Conservation (phyloP, 202 grass and related monocot genomes). For the Zizania palustris region DNA sequence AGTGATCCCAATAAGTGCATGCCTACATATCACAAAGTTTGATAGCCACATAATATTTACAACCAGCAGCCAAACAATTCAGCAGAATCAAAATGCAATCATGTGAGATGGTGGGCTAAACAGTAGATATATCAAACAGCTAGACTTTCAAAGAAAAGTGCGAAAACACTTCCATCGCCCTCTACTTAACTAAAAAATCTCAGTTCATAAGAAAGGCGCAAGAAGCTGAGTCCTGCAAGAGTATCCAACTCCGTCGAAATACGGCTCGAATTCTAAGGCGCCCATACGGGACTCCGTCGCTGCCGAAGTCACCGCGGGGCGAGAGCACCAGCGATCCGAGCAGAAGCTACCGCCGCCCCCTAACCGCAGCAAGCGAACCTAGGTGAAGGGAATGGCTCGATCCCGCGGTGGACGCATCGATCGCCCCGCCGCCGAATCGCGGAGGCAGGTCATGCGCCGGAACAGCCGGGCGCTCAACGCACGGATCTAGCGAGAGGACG, state of each 20-base stretch:
- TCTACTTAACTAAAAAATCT: not conserved
- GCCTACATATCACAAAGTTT: not conserved
- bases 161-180: not conserved
- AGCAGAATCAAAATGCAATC: not conserved
- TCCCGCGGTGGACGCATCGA: not conserved
- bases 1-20: not conserved
- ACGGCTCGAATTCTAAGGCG: not conserved
- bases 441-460: not conserved
- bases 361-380: too few species aligned
- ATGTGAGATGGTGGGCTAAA: not conserved
- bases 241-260: not conserved
- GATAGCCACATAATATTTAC: not conserved
- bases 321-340: not conserved
- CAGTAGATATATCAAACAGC: not conserved
- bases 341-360: not conserved
- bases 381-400: not conserved
- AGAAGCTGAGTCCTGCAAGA: not conserved
- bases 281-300: not conserved
- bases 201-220: not conserved
- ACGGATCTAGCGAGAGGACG: not conserved
- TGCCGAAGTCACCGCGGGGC: too few species aligned
- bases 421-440: not conserved
- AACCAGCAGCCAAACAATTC: not conserved
- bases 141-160: not conserved
- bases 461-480: not conserved